Conservation (phyloP, 108 stramenopile genomes). For the Pinguiococcus pyrenoidosus region DNA sequence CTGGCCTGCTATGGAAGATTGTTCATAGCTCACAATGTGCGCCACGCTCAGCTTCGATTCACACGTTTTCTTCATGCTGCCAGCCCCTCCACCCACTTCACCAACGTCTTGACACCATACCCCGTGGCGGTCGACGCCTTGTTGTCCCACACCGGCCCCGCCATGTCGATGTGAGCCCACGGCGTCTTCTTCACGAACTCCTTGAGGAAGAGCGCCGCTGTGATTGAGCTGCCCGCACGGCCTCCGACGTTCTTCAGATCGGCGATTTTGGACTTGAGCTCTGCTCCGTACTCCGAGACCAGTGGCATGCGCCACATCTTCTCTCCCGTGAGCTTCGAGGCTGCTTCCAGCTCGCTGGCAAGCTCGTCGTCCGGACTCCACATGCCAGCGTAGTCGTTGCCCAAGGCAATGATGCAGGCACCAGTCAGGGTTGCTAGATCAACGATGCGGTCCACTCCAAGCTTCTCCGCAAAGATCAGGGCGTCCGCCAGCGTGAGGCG, state of each 20-base stretch:
- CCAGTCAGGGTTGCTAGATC: constrained; percentile 60
- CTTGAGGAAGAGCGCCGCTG: constrained; percentile 39
- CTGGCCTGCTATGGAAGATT: too few species aligned
- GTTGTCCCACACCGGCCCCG: constrained; percentile 69
- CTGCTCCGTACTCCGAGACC: constrained; percentile 17
- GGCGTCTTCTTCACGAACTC: constrained; percentile 38
- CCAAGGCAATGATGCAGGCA: constrained; percentile 48
- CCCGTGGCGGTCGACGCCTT: constrained; percentile 65
- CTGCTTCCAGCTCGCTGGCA: constrained; percentile 57
- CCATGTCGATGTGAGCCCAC: constrained; percentile 41
- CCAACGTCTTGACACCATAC: constrained; percentile 73
- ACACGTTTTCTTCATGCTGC: too few species aligned
- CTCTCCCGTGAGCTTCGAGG: constrained; percentile 65
- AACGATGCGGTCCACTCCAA: constrained; percentile 69
- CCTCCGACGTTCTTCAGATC: constrained; percentile 35
- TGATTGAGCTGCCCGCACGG: constrained; percentile 29
- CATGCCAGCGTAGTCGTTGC: constrained; percentile 39
- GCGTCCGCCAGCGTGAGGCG: constrained; percentile 92
- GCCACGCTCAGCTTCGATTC: too few species aligned
- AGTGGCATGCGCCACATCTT: constrained; percentile 48
- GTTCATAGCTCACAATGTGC: too few species aligned
- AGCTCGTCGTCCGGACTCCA: constrained; percentile 71
- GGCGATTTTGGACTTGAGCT: constrained; percentile 26
- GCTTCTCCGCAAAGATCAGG: constrained; percentile 81
- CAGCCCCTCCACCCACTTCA: constrained; percentile 57